These are phyloP conservation scores for Plectosphaerella cucumerina DNA, from an alignment of 2,329 filamentous ascomycete species.

Conservation along the genomic window DNA sequence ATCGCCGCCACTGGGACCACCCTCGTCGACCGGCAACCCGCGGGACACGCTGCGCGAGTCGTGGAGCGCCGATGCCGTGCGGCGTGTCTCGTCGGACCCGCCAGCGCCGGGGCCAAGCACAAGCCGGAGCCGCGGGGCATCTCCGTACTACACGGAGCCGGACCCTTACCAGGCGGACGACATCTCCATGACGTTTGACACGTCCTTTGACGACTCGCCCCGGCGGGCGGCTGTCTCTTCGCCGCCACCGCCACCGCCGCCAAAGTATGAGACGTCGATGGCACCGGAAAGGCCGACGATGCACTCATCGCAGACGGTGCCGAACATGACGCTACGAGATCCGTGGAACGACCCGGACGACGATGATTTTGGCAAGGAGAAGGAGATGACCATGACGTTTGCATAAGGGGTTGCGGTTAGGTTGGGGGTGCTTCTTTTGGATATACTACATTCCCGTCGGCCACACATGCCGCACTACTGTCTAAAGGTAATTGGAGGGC, in stretches of 20 bases:
- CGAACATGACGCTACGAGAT: constrained; percentile 49
- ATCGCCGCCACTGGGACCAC: constrained; percentile 18
- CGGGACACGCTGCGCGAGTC: constrained; percentile 36
- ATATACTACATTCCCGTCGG: not conserved
- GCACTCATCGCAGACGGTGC: constrained; percentile 43
- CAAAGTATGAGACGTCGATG: constrained; percentile 21
- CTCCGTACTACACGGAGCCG: constrained; percentile 19
- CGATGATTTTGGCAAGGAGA: constrained; percentile 66
- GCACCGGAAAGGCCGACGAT: constrained; percentile 30
- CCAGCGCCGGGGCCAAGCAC: constrained; percentile 7
- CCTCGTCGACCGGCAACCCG: constrained; percentile 22
- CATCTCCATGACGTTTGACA: constrained; percentile 71
- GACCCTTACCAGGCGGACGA: constrained; percentile 36
- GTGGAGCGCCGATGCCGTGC: constrained; percentile 38
- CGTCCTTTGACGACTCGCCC: constrained; percentile 44
- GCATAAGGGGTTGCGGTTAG: constrained; percentile 49
- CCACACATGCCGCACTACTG: too few species aligned
- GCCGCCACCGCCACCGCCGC: constrained; percentile 21
- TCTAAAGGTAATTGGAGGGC: not conserved
- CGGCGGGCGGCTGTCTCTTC: constrained; percentile 15
- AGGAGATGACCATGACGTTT: constrained; percentile 79
- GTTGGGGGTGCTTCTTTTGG: not conserved
- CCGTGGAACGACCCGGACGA: constrained; percentile 69
- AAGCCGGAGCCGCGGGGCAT: constrained; percentile 13
- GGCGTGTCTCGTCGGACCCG: constrained; percentile 12